phyloP scores from a whole-genome alignment of 2,329 filamentous ascomycete species.

The Claviceps maximensis region DNA sequence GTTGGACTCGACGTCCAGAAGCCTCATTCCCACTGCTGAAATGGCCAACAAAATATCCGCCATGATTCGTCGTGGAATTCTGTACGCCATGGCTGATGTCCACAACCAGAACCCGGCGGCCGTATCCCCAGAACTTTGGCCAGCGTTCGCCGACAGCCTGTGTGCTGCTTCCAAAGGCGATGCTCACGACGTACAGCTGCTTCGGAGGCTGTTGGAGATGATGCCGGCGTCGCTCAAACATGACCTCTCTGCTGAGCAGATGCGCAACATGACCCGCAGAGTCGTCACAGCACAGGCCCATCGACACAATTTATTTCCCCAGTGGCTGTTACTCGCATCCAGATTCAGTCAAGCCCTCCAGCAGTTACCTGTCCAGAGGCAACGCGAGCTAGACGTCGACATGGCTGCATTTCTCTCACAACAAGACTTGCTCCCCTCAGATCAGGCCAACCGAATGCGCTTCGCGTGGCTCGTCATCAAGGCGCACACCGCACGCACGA shows the following conservation, averaged over 20 bases:
- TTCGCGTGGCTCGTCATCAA: constrained; percentile 13
- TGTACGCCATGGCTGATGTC: constrained; percentile 8
- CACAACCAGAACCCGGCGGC: constrained; percentile 1
- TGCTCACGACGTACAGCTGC: constrained; percentile 10
- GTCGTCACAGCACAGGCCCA: constrained; percentile 11
- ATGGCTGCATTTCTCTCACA: constrained; percentile 8
- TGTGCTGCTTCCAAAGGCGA: constrained; percentile 4
- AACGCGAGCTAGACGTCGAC: constrained; percentile 4
- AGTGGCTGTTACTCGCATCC: constrained; percentile 9
- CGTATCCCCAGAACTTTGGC: constrained; percentile 9
- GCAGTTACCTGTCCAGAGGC: constrained; percentile 5
- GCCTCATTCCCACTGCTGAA: constrained; percentile 6
- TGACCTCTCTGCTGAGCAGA: constrained; percentile 6
- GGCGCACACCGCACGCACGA: constrained; percentile 8
- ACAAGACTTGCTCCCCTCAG: constrained; percentile 2
- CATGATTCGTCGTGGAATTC: constrained; percentile 11
- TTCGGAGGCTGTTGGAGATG: constrained; percentile 8
- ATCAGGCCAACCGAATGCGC: constrained; percentile 5
- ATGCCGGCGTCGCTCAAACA: constrained; percentile 9
- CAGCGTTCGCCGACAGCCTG: constrained; percentile 6
- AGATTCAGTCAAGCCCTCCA: constrained; percentile 9
- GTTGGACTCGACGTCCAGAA: constrained; percentile 8
- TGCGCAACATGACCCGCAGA: constrained; percentile 6
- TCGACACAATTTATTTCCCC: constrained; percentile 7
- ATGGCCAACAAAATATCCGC: constrained; percentile 8